These are phyloP conservation scores for Tephrocybe sp. DNA, from an alignment of 768 basidiomycete species.

Conservation along the genomic window DNA sequence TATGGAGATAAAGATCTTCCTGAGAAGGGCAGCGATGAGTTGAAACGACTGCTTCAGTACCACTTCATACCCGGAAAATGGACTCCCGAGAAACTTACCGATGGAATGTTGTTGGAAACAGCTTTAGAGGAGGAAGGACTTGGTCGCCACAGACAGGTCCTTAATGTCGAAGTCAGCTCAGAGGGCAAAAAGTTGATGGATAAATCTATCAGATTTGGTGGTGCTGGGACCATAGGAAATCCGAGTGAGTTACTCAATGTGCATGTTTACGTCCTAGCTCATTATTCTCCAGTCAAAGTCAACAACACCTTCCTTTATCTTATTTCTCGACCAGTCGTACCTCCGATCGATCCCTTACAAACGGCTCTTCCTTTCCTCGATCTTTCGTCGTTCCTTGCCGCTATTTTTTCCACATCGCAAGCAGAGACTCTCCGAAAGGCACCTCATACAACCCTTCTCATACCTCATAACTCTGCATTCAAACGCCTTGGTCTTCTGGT, in stretches of 20 bases:
- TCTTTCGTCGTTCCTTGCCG: constrained; percentile 87
- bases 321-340: constrained; percentile 76
- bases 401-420: constrained; percentile 82
- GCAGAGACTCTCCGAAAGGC: constrained; percentile 63
- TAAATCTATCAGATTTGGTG: constrained; percentile 75
- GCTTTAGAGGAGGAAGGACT: constrained; percentile 72
- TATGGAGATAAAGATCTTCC: constrained; percentile 57
- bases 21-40: constrained; percentile 58
- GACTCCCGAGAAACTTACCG: constrained; percentile 62
- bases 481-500: constrained; percentile 79
- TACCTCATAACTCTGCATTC: constrained; percentile 91
- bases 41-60: constrained; percentile 76
- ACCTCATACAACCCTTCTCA: constrained; percentile 76
- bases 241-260: constrained; percentile 49
- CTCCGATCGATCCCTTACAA: constrained; percentile 78
- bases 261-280: constrained; percentile 7
- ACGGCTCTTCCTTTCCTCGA: constrained; percentile 81
- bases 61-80: constrained; percentile 89
- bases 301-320: constrained; percentile 88
- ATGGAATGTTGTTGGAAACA: constrained; percentile 79
- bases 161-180: constrained; percentile 60
- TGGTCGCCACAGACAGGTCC: constrained; percentile 64
- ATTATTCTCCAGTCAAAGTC: constrained; percentile 52
- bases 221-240: constrained; percentile 75
- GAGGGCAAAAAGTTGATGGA: constrained; percentile 43